These are phyloP conservation scores for Ophiostoma sp. DNA, from an alignment of 2,329 filamentous ascomycete species.

Conservation along the genomic window DNA sequence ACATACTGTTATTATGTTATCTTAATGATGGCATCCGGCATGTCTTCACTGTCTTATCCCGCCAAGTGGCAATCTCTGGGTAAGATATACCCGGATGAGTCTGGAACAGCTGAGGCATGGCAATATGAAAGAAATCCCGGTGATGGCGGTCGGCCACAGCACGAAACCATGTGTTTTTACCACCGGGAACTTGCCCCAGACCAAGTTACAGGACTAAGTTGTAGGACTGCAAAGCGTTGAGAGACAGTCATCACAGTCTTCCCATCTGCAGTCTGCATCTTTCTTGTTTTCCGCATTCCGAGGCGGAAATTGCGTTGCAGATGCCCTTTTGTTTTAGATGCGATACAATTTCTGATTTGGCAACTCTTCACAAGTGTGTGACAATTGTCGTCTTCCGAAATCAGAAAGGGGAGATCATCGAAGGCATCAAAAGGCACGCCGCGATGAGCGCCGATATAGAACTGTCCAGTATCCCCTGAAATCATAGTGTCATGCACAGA, in stretches of 20 bases:
- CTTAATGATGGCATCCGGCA: not conserved
- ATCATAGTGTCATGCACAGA: not conserved
- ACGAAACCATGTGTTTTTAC: not conserved
- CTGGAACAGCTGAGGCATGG: not conserved
- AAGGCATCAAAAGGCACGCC: not conserved
- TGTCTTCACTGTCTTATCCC: not conserved
- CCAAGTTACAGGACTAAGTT: not conserved
- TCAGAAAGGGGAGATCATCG: not conserved
- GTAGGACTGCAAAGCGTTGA: not conserved
- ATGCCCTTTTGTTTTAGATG: too few species aligned
- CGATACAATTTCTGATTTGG: too few species aligned
- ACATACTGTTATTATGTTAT: not conserved
- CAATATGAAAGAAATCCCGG: not conserved
- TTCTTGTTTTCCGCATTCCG: too few species aligned
- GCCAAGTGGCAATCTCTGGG: not conserved
- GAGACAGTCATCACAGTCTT: not conserved
- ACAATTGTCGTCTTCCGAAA: too few species aligned
- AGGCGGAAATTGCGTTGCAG: too few species aligned
- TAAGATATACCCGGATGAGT: not conserved
- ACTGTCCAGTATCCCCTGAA: not conserved
- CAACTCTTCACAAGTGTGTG: too few species aligned
- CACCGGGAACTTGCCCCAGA: not conserved
- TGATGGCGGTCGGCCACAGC: not conserved
- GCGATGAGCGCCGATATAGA: not conserved
- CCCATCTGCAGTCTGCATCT: not conserved